phyloP scores from a whole-genome alignment of 176 grass and related monocot species.

The Raddia guianensis region DNA sequence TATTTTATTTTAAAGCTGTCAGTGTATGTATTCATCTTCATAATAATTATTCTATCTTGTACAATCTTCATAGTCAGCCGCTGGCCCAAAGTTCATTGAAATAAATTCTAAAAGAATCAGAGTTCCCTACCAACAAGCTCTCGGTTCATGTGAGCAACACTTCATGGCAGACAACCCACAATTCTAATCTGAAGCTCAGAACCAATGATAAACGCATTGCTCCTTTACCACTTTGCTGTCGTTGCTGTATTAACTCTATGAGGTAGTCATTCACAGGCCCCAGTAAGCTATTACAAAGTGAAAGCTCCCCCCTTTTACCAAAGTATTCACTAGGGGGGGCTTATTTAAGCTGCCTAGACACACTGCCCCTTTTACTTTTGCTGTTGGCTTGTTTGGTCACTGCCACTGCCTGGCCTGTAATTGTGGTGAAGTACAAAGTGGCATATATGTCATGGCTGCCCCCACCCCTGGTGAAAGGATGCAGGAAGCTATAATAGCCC shows the following conservation, averaged over 20 bases:
- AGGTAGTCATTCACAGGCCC: neutral
- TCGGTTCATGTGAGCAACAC: neutral
- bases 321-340: neutral
- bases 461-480: conserved; percentile 33
- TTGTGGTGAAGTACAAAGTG: conserved; percentile 39
- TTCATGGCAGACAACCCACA: neutral
- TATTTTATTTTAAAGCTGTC: neutral
- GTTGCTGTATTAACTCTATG: conserved; percentile 14
- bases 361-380: conserved; percentile 23
- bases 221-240: neutral
- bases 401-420: neutral
- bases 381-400: neutral
- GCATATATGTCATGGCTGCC: conserved; percentile 23
- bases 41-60: conserved; percentile 4
- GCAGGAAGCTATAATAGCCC: conserved; percentile 9
- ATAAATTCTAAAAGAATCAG: neutral
- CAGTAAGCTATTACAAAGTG: neutral
- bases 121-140: conserved; percentile 26
- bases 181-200: neutral
- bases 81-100: neutral
- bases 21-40: conserved; percentile 10
- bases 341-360: neutral
- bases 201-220: neutral
- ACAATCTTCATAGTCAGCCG: neutral
- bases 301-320: neutral